Evolutionary conservation across 441 rosid genomes (phyloP).

Genomic region (Biscutella auriculata): DNA sequence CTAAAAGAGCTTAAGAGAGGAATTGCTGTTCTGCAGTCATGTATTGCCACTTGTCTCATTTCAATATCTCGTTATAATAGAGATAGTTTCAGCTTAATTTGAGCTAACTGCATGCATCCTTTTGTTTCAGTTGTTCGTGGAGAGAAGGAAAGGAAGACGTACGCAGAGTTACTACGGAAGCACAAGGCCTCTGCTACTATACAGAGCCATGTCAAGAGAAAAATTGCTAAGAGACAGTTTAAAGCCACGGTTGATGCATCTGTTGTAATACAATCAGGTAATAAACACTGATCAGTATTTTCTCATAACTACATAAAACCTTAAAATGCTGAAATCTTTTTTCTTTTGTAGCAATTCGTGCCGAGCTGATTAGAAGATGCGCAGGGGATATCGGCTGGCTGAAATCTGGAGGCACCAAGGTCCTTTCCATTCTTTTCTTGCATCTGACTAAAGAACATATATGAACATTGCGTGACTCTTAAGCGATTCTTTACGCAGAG

Average conservation of each 20-base stretch:
- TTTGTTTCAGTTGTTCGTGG: conserved; percentile 62
- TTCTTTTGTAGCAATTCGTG: conserved; percentile 63
- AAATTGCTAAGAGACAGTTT: too few relatives aligned
- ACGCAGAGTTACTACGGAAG: conserved; percentile 40
- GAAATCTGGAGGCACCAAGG: conserved; percentile 46
- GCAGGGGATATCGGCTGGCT: conserved; percentile 65
- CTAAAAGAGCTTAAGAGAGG: conserved; percentile 57
- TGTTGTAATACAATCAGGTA: too few relatives aligned
- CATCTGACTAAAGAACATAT: too few relatives aligned
- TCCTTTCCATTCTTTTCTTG: conserved; percentile 7
- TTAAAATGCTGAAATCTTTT: too few relatives aligned
- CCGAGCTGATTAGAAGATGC: conserved; percentile 92
- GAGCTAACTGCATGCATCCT: neutral
- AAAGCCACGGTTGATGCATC: too few relatives aligned
- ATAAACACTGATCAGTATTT: neutral
- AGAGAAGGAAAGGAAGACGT: conserved; percentile 61
- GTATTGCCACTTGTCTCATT: conserved; percentile 27
- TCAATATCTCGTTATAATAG: neutral
- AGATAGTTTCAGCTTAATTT: neutral
- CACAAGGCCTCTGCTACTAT: conserved; percentile 79
- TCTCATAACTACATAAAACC: neutral
- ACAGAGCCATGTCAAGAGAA: conserved; percentile 20
- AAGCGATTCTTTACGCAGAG: conserved; percentile 36
- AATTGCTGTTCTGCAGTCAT: conserved; percentile 65
- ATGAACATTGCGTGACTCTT: too few relatives aligned